Evolutionary conservation across 1,284 basidiomycete species (phyloP).

Genomic region (Puccinia coronata): DNA sequence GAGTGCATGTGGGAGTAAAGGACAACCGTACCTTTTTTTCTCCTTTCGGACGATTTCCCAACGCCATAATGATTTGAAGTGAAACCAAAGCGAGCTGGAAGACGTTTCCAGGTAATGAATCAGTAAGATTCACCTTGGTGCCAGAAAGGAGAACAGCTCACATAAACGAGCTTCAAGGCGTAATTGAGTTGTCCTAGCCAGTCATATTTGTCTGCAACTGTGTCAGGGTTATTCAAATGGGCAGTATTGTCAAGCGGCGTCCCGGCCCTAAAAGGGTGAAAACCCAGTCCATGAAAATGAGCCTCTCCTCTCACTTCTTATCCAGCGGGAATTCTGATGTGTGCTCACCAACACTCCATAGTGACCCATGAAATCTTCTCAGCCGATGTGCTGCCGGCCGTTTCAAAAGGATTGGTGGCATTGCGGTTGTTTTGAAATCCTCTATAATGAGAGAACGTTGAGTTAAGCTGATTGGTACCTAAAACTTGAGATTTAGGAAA

Average conservation of each 20-base stretch:
- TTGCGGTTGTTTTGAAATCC: slow-evolving; percentile 26
- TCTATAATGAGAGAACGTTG: background rate
- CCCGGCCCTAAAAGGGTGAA: slow-evolving; percentile 31
- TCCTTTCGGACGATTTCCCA: slow-evolving; percentile 90
- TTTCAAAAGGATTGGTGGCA: slow-evolving; percentile 16
- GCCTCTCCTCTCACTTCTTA: no score
- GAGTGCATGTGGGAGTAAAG: slow-evolving; percentile 73
- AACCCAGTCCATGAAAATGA: no score
- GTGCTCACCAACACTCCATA: slow-evolving; percentile 45
- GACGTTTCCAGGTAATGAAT: background rate
- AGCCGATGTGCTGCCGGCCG: background rate
- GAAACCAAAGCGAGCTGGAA: slow-evolving; percentile 37
- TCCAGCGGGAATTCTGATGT: no score
- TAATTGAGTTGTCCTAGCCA: slow-evolving; percentile 75
- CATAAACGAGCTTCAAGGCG: slow-evolving; percentile 82
- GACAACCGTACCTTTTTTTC: slow-evolving; percentile 80
- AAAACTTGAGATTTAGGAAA: background rate
- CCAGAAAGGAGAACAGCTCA: background rate
- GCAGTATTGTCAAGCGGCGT: slow-evolving; percentile 44
- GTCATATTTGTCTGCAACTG: slow-evolving; percentile 27
- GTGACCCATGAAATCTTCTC: slow-evolving; percentile 26
- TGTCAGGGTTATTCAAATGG: slow-evolving; percentile 29
- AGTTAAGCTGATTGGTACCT: background rate
- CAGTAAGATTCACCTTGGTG: no score
- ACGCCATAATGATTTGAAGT: slow-evolving; percentile 74